A percentile compares a stretch with the other conserved stretches of the same genome.
phyloP scores from a whole-genome alignment of 225 moss, liverwort and hornwort species.

The Takakia lepidozioides region DNA sequence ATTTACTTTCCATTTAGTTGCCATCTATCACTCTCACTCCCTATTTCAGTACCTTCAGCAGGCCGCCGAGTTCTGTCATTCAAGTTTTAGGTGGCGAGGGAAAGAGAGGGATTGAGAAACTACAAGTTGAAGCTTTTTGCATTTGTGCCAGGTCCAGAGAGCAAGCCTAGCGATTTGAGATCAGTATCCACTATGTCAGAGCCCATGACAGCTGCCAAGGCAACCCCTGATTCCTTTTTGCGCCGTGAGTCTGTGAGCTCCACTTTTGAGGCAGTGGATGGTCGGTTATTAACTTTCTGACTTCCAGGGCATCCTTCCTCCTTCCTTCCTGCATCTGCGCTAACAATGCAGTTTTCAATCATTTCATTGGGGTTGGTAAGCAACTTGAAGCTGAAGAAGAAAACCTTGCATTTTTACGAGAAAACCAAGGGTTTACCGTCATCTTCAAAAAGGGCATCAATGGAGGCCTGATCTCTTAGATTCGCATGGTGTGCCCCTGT shows the following conservation, averaged over 20 bases:
- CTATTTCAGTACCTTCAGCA: too few relatives aligned
- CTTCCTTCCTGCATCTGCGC: not conserved
- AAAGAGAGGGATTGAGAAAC: not conserved
- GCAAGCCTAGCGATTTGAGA: not conserved
- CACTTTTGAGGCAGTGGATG: not conserved
- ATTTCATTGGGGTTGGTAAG: not conserved
- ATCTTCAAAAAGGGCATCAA: conserved; percentile 9
- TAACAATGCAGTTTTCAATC: not conserved
- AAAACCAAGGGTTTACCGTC: conserved; percentile 1
- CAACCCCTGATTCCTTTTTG: not conserved
- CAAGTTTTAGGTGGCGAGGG: not conserved
- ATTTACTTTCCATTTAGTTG: not conserved
- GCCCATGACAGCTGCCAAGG: conserved; percentile 1
- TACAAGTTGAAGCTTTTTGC: not conserved
- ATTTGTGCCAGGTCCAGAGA: not conserved
- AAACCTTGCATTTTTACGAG: not conserved
- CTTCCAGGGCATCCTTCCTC: not conserved
- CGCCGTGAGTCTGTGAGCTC: not conserved
- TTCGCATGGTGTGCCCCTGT: not conserved
- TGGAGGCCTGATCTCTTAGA: conserved; percentile 1
- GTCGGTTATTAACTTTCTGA: not conserved
- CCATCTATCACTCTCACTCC: not conserved
- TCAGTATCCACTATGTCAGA: not conserved
- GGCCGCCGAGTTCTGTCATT: too few relatives aligned
- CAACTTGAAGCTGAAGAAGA: not conserved